These are phyloP conservation scores for Biscutella auriculata DNA, from an alignment of 441 rosid genomes.

Conservation along the genomic window DNA sequence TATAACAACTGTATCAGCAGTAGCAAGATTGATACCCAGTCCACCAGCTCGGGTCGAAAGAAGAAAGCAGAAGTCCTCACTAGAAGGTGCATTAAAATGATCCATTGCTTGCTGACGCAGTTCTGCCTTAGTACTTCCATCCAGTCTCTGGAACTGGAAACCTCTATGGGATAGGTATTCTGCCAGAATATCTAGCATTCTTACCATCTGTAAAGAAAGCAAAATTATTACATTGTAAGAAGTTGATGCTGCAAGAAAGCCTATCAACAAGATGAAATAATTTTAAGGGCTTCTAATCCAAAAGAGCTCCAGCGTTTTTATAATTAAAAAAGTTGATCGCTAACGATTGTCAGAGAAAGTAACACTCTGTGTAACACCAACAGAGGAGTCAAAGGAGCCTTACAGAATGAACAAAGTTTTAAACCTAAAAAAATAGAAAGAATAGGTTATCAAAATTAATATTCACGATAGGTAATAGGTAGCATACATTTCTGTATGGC, in stretches of 20 bases:
- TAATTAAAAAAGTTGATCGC: not conserved
- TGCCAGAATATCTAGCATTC: slow-evolving; percentile 94
- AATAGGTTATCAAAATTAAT: not conserved
- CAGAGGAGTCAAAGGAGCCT: not conserved
- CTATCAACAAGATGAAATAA: not conserved
- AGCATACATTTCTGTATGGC: not conserved
- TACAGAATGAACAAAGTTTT: not conserved
- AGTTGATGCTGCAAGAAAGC: not conserved
- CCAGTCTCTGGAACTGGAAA: slow-evolving; percentile 95
- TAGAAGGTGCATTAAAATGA: slow-evolving; percentile 96
- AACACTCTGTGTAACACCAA: not conserved
- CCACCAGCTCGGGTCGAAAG: slow-evolving; percentile 99
- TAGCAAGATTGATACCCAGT: slow-evolving; percentile 97
- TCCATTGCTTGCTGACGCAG: slow-evolving; percentile 98
- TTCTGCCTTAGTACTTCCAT: slow-evolving; percentile 99
- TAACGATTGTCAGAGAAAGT: not conserved
- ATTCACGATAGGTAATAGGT: not conserved
- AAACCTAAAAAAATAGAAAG: not conserved
- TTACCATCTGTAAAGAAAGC: slow-evolving; percentile 66
- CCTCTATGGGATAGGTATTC: slow-evolving; percentile 86
- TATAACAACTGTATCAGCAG: slow-evolving; percentile 97
- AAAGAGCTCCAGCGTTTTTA: not conserved
- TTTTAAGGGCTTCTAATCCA: not conserved
- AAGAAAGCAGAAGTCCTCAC: slow-evolving; percentile 98
- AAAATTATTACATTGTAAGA: slow-evolving; percentile 1